Evolutionary conservation across 371 early-diverging fungal genomes (phyloP), one percentile per base, ranked within the genome.

Genomic region (Syncephalastrum sp.): DNA sequence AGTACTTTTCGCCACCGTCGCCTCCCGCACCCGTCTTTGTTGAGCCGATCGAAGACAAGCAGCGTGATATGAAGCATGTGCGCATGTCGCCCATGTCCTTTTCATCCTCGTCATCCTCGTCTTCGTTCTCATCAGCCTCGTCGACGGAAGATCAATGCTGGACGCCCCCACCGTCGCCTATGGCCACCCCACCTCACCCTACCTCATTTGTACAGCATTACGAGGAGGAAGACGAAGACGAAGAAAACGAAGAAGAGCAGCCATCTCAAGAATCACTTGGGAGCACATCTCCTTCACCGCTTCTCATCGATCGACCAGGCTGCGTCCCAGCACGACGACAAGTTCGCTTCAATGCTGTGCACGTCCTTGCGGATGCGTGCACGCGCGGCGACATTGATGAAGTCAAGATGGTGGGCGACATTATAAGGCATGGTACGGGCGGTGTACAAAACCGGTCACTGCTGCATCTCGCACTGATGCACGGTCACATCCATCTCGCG

Each of bases 321-420:
- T 29, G 44, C 23, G 4, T 21, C 41, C 17, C 49, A 6, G 47
- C 24, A 29, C 53, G 42, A 47, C 55, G 62, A 17, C 68, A 60
- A 23, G 77, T 77, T 10, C 73, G 67, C 14, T 78, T 78, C 53
- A 61, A 64, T 60, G 64, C 71, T 24, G 59, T 66, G 42, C 59
- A 60, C 16, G 59, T 75, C 7, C 38, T 78, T n/a, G 59, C 73
- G 29, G 75, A 78, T 53, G 68, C 67, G 4, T 77, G 78, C 65
- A 56, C 66, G 19, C 64, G 70, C 13, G 78, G 78, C 14, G 74
- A 77, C 46, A 17, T 63, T 15, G 21, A 61, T 1, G 73, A 72
- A 54, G 10, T 70, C 4, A 56, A 15, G 14, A 33, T 47, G 44
- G 5, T 23, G 29, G 15, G 24, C 12, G 23, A 45, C 17, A 33